Percentiles rank a stretch among this genome's conserved stretches.
These are phyloP conservation scores for Coemansia sp. DNA, from an alignment of 192 early-diverging fungal species.

Conservation along the genomic window DNA sequence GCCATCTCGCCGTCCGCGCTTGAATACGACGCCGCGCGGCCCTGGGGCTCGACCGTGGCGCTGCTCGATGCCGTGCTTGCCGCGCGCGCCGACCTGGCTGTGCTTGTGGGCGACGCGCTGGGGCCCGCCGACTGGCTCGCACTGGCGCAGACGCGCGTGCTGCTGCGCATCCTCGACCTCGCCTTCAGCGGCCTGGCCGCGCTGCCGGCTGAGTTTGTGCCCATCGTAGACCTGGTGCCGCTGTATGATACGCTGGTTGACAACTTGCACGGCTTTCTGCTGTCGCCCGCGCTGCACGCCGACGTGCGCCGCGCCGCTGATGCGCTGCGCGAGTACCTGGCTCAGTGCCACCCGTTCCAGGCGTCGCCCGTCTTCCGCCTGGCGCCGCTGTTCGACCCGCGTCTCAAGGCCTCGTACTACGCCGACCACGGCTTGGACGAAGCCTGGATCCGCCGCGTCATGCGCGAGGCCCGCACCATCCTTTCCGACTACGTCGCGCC, in stretches of 20 bases:
- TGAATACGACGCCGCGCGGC: conserved; percentile 19
- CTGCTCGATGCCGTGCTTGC: conserved; percentile 35
- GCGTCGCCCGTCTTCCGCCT: conserved; percentile 50
- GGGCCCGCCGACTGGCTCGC: conserved; percentile 44
- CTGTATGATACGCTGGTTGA: conserved; percentile 42
- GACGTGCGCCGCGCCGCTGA: conserved; percentile 31
- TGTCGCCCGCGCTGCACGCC: conserved; percentile 20
- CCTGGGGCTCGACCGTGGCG: conserved; percentile 37
- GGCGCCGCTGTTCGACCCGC: conserved; percentile 52
- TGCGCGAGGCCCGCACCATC: conserved; percentile 40
- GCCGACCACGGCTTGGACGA: conserved; percentile 36
- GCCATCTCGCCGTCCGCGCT: conserved; percentile 23
- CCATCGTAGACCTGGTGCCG: conserved; percentile 47
- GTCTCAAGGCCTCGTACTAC: conserved; percentile 46
- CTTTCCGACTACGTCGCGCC: conserved; percentile 30
- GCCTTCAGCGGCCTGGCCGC: conserved; percentile 12
- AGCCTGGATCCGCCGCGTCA: conserved; percentile 35
- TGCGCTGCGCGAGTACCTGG: conserved; percentile 36
- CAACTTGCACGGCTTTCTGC: conserved; percentile 32
- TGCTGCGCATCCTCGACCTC: conserved; percentile 28
- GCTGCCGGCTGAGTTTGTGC: conserved; percentile 31
- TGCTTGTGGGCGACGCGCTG: conserved; percentile 4
- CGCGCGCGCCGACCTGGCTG: conserved; percentile 23
- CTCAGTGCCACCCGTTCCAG: conserved; percentile 54
- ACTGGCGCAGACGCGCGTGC: conserved; percentile 41